Percentiles rank a stretch among this genome's conserved stretches.
These are phyloP conservation scores for Musa itinerans DNA, from an alignment of 176 grass and related monocot species.

Conservation along the genomic window DNA sequence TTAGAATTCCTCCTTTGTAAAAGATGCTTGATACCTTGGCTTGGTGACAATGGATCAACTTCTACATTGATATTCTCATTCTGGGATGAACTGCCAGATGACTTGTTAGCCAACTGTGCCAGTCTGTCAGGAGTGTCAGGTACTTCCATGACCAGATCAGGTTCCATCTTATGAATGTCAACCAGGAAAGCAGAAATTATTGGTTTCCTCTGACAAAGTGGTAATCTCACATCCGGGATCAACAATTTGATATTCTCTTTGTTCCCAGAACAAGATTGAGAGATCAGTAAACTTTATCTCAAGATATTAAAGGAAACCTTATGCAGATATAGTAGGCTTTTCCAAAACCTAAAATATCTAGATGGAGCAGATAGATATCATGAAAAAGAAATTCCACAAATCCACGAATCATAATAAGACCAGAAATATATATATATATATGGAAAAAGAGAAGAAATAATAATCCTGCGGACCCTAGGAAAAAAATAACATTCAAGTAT, in stretches of 20 bases:
- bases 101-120: neutral
- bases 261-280: neutral
- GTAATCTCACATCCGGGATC: neutral
- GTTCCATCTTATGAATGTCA: neutral
- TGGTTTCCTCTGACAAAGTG: neutral
- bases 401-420: neutral
- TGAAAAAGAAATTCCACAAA: neutral
- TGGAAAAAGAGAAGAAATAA: no score
- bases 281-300: neutral
- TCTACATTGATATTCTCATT: neutral
- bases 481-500: neutral
- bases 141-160: neutral
- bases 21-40: neutral
- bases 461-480: no score
- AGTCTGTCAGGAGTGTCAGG: conserved; percentile 10
- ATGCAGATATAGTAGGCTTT: neutral
- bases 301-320: neutral
- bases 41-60: no score
- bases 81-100: neutral
- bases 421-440: no score
- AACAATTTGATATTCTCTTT: neutral
- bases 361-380: neutral
- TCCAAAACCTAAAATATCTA: neutral
- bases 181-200: neutral
- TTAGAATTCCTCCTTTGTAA: neutral